These are phyloP conservation scores for Pseudonitzschia pungens DNA, from an alignment of 108 stramenopile species.

Conservation along the genomic window DNA sequence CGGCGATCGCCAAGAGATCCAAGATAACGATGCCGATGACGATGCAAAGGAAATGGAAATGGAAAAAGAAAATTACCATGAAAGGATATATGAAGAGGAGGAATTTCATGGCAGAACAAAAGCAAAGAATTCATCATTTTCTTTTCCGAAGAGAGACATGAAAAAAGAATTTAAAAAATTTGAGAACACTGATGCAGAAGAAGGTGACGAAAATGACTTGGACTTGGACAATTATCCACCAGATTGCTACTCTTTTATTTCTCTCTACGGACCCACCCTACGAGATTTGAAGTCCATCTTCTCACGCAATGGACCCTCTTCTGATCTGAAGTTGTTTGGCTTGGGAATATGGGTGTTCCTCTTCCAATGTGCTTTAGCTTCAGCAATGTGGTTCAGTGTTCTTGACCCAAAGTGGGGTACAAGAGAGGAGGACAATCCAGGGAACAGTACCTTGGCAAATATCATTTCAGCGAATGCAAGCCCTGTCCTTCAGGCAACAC, in stretches of 20 bases:
- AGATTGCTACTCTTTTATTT: background rate
- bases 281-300: no score
- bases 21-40: constrained; percentile 16
- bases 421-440: constrained; percentile 1
- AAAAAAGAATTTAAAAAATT: no score
- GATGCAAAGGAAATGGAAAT: constrained; percentile 37
- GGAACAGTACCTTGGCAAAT: background rate
- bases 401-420: background rate
- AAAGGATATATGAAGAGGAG: constrained; percentile 8
- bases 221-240: background rate
- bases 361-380: background rate
- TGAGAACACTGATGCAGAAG: no score
- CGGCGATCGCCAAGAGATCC: background rate
- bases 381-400: background rate
- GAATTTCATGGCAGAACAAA: background rate
- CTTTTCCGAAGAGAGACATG: no score
- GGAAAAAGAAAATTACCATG: constrained; percentile 5
- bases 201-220: no score
- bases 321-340: background rate
- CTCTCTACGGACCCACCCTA: background rate
- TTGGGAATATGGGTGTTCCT: background rate
- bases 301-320: background rate
- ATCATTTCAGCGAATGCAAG: background rate
- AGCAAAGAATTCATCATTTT: no score
- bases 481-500: background rate